Percentiles rank a stretch among this genome's conserved stretches.
phyloP scores from a whole-genome alignment of 225 moss, liverwort and hornwort genomes.

The Pseudoscleropodium purum region DNA sequence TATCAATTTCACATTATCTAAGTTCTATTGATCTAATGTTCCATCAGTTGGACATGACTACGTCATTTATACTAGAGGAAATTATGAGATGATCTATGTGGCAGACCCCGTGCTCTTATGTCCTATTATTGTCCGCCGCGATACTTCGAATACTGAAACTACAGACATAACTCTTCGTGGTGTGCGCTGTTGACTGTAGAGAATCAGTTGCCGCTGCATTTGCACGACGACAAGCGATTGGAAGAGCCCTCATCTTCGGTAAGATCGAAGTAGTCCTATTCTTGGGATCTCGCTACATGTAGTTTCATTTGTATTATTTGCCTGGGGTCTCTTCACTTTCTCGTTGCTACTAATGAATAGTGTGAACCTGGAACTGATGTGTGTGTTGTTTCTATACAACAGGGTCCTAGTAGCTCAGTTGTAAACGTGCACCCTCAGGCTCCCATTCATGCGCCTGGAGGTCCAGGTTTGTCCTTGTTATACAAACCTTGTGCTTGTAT shows the following conservation, averaged over 20 bases:
- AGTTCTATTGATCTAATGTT: background rate
- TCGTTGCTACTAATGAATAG: background rate
- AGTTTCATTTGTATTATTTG: background rate
- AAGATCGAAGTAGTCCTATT: background rate
- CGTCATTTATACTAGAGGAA: background rate
- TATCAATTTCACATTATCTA: too few species aligned
- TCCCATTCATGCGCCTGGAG: slow-evolving; percentile 58
- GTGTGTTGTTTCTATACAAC: background rate
- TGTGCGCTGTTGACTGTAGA: slow-evolving; percentile 35
- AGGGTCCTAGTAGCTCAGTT: slow-evolving; percentile 41
- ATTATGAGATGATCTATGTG: background rate
- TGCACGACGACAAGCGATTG: slow-evolving; percentile 53
- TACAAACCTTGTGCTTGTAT: background rate
- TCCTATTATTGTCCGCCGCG: background rate
- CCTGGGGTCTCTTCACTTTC: background rate
- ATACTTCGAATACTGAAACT: background rate
- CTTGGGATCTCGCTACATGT: background rate
- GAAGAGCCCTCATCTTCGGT: slow-evolving; percentile 44
- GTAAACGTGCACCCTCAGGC: slow-evolving; percentile 46
- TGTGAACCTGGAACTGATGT: background rate
- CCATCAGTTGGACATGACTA: background rate
- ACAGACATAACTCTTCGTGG: background rate
- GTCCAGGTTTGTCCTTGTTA: slow-evolving; percentile 36
- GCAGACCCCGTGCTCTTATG: background rate
- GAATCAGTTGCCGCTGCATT: slow-evolving; percentile 70